These are phyloP conservation scores for Gossypium davidsonii DNA, from an alignment of 441 rosid genomes.

Conservation along the genomic window DNA sequence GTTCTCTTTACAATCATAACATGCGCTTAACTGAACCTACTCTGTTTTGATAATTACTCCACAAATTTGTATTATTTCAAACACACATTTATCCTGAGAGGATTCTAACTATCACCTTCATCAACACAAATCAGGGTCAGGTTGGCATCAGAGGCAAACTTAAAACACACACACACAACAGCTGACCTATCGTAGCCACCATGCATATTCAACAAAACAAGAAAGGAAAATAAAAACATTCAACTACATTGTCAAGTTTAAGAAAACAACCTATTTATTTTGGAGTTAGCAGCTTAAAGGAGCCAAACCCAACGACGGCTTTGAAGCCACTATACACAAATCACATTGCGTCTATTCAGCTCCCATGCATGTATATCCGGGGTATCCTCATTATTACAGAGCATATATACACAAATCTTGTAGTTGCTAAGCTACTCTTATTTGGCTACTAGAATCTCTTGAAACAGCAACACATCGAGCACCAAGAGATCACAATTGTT, in stretches of 20 bases:
- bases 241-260: neutral
- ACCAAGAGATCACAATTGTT: constrained; percentile 24
- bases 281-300: neutral
- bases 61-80: too few species aligned
- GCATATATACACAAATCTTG: neutral
- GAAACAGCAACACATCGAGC: neutral
- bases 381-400: constrained; percentile 1
- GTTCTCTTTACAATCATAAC: too few species aligned
- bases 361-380: neutral
- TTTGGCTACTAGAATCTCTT: neutral
- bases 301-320: neutral
- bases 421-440: neutral
- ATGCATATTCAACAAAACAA: too few species aligned
- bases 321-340: neutral
- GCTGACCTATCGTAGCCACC: too few species aligned
- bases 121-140: neutral
- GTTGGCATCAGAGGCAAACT: neutral
- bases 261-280: neutral
- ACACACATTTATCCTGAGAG: too few species aligned
- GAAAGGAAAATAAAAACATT: neutral
- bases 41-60: too few species aligned
- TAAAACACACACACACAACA: too few species aligned
- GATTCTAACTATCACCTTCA: too few species aligned
- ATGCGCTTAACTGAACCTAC: too few species aligned
- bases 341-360: neutral